phyloP scores from a whole-genome alignment of 805 yeast genomes.

The Starmerella kuoi region DNA sequence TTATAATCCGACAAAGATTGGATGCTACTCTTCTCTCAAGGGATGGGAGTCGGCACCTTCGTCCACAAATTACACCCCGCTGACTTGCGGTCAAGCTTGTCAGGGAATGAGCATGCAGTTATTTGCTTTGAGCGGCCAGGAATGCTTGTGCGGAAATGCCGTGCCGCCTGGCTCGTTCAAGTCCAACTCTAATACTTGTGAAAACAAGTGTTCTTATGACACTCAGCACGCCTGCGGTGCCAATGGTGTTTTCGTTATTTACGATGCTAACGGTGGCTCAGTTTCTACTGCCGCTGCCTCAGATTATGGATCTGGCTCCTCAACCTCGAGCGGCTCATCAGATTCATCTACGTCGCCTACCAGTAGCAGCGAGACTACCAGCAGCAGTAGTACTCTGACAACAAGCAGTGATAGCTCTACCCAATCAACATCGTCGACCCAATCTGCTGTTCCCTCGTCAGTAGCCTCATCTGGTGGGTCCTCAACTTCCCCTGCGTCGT shows the following conservation, averaged over 20 bases:
- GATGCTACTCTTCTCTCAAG: conserved; percentile 33
- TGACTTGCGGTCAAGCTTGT: conserved; percentile 32
- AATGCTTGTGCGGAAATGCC: conserved; percentile 57
- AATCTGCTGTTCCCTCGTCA: neutral
- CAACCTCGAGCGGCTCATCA: conserved; percentile 13
- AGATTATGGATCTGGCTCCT: conserved; percentile 21
- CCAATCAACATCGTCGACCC: neutral
- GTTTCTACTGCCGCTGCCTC: conserved; percentile 26
- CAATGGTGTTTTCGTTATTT: conserved; percentile 32
- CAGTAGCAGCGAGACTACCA: conserved; percentile 1
- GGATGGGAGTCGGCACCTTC: conserved; percentile 36
- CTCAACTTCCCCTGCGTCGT: neutral
- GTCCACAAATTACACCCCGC: conserved; percentile 38
- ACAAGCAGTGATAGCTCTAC: conserved; percentile 21
- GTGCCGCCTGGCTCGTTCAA: conserved; percentile 30
- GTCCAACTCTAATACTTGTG: conserved; percentile 32
- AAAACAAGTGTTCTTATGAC: conserved; percentile 47
- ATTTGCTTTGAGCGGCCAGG: conserved; percentile 40
- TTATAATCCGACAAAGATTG: conserved; percentile 22
- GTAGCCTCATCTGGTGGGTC: neutral
- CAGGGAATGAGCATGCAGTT: conserved; percentile 32
- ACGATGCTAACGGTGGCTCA: conserved; percentile 17
- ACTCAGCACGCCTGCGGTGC: conserved; percentile 56
- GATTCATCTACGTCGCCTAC: conserved; percentile 3
- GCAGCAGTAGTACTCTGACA: conserved; percentile 12